These are phyloP conservation scores for Blepharisma stoltei DNA, from an alignment of 73 alveolate genomes.

Conservation along the genomic window DNA sequence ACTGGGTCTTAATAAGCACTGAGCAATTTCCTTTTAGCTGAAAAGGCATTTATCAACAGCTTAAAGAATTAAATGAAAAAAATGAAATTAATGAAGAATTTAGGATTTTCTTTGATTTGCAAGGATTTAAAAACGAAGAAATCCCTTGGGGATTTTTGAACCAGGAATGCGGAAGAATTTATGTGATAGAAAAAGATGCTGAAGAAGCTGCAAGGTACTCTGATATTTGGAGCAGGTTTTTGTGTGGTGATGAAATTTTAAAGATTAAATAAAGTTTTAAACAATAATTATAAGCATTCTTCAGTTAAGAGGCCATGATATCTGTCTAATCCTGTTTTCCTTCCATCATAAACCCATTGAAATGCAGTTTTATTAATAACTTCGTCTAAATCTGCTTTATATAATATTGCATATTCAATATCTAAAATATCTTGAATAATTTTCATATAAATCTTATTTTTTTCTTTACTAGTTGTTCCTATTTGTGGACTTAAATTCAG, in stretches of 20 bases:
- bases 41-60: conserved; percentile 43
- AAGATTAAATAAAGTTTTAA: not conserved
- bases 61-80: conserved; percentile 44
- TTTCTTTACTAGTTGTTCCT: not conserved
- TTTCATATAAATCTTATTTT: not conserved
- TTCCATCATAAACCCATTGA: conserved; percentile 13
- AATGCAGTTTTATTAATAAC: not conserved
- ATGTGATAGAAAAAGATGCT: conserved; percentile 52
- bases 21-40: conserved; percentile 65
- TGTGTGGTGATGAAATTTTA: not conserved
- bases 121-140: conserved; percentile 57
- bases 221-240: conserved; percentile 58
- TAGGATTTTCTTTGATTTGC: conserved; percentile 65
- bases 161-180: conserved; percentile 56
- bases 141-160: conserved; percentile 61
- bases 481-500: not conserved
- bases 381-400: not conserved
- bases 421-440: not conserved
- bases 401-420: not conserved
- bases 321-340: conserved; percentile 4
- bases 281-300: not conserved
- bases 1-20: conserved; percentile 74
- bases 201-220: conserved; percentile 59
- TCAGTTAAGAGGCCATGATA: not conserved
- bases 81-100: conserved; percentile 52